These are phyloP conservation scores for Penicillium sp. DNA, from an alignment of 2,329 filamentous ascomycete species.

Conservation along the genomic window DNA sequence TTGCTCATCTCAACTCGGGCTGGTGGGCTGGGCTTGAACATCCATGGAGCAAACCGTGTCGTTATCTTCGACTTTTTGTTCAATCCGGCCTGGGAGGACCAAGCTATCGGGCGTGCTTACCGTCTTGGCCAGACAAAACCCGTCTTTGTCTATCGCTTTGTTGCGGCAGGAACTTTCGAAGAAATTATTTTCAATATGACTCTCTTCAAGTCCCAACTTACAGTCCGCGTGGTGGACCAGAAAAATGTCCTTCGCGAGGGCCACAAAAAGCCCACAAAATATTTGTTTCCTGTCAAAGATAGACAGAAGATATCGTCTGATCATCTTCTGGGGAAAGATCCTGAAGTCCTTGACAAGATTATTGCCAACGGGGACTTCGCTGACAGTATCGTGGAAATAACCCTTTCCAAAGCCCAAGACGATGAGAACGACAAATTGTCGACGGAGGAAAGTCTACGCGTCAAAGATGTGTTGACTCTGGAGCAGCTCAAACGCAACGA, in stretches of 20 bases:
- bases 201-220: constrained; percentile 80
- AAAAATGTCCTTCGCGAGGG: constrained; percentile 72
- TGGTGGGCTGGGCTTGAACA: constrained; percentile 80
- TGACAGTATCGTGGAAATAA: not conserved
- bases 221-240: constrained; percentile 78
- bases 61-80: constrained; percentile 82
- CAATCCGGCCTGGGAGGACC: constrained; percentile 78
- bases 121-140: constrained; percentile 78
- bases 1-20: constrained; percentile 82
- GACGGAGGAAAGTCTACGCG: not conserved
- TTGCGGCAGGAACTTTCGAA: constrained; percentile 77
- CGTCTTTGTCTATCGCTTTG: constrained; percentile 82
- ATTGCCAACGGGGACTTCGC: constrained; percentile 10
- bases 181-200: constrained; percentile 69
- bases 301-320: constrained; percentile 43
- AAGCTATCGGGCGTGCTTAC: constrained; percentile 83
- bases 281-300: constrained; percentile 59
- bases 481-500: not conserved
- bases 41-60: constrained; percentile 79
- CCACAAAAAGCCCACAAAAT: constrained; percentile 53
- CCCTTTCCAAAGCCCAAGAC: not conserved
- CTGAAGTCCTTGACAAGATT: constrained; percentile 59
- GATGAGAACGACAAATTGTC: not conserved
- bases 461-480: not conserved
- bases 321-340: constrained; percentile 61